phyloP scores from a whole-genome alignment of 805 yeast genomes.

The Saccharomycopsis fibuligera region DNA sequence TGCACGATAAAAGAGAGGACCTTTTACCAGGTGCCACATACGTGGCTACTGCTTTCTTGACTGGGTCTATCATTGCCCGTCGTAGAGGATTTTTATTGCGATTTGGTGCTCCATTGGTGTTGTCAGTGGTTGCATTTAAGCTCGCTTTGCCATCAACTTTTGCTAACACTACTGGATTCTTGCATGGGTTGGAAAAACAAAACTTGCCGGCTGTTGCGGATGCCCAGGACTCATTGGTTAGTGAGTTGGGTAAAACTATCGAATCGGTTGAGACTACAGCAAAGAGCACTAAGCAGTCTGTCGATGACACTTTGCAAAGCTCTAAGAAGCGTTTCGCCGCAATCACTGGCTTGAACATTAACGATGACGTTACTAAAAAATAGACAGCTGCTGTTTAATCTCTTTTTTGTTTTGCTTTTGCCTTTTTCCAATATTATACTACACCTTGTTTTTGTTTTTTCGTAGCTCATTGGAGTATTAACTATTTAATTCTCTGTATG shows the following conservation, averaged over 20 bases:
- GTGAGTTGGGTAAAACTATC: slow-evolving; percentile 40
- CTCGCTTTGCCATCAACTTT: slow-evolving; percentile 71
- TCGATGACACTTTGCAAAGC: slow-evolving; percentile 33
- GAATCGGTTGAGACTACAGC: slow-evolving; percentile 39
- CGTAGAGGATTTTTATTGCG: slow-evolving; percentile 53
- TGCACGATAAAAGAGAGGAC: slow-evolving; percentile 62
- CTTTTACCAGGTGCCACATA: slow-evolving; percentile 67
- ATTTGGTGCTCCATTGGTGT: slow-evolving; percentile 47
- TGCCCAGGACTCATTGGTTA: slow-evolving; percentile 47
- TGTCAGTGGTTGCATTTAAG: slow-evolving; percentile 61
- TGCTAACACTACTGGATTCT: slow-evolving; percentile 47
- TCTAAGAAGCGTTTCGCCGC: slow-evolving; percentile 42
- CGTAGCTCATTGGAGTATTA: too few species aligned
- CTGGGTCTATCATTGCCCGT: slow-evolving; percentile 71
- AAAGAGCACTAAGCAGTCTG: slow-evolving; percentile 31
- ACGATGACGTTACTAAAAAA: slow-evolving; percentile 52
- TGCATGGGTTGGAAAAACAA: slow-evolving; percentile 55
- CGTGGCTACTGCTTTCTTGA: slow-evolving; percentile 57
- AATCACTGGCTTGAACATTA: slow-evolving; percentile 63
- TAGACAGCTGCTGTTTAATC: neutral
- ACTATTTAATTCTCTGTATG: too few species aligned
- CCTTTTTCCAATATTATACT: too few species aligned
- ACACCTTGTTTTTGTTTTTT: too few species aligned
- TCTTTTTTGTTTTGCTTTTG: too few species aligned
- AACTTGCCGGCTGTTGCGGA: slow-evolving; percentile 58